A percentile compares a stretch with the other conserved stretches of the same genome.
phyloP scores from a whole-genome alignment of 352 stramenopile species.

The Phytophthora pluvialis region DNA sequence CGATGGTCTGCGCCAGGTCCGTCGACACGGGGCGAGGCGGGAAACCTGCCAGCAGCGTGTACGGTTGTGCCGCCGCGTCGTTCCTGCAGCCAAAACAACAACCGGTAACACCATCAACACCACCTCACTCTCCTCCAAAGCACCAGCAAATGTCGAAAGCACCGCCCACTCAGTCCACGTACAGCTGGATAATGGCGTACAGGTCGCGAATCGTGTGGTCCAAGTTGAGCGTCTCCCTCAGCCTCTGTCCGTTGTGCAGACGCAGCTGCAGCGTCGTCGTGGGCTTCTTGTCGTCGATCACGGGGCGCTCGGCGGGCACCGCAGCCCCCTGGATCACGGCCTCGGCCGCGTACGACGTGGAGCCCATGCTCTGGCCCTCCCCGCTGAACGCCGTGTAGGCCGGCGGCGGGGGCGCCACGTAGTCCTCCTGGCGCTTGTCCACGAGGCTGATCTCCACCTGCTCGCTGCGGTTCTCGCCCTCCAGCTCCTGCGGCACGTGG shows the following conservation, averaged over 20 bases:
- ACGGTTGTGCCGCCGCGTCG: constrained; percentile 73
- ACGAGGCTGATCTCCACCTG: constrained; percentile 85
- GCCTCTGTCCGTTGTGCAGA: constrained; percentile 80
- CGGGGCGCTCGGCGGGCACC: constrained; percentile 49
- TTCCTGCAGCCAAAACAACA: constrained; percentile 49
- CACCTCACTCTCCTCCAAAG: not conserved
- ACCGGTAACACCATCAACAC: not conserved
- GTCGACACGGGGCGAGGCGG: constrained; percentile 88
- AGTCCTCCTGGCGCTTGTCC: constrained; percentile 89
- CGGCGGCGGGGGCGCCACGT: constrained; percentile 64
- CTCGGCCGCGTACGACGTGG: constrained; percentile 49
- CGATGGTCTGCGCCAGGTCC: constrained; percentile 88
- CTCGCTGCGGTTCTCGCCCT: constrained; percentile 69
- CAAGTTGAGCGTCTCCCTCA: constrained; percentile 89
- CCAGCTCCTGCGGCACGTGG: constrained; percentile 76
- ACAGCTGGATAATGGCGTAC: constrained; percentile 88
- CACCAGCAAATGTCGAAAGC: not conserved
- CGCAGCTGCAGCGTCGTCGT: constrained; percentile 91
- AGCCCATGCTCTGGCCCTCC: constrained; percentile 82
- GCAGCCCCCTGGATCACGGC: constrained; percentile 51
- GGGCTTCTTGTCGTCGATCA: constrained; percentile 87
- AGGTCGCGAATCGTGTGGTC: constrained; percentile 89
- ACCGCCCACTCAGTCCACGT: constrained; percentile 15
- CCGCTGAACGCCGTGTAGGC: constrained; percentile 90
- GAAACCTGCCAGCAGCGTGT: constrained; percentile 93